Evolutionary conservation across 257 asterid genomes (phyloP), one percentile per base, ranked within the genome.

Genomic region (Rubia yunnanensis): DNA sequence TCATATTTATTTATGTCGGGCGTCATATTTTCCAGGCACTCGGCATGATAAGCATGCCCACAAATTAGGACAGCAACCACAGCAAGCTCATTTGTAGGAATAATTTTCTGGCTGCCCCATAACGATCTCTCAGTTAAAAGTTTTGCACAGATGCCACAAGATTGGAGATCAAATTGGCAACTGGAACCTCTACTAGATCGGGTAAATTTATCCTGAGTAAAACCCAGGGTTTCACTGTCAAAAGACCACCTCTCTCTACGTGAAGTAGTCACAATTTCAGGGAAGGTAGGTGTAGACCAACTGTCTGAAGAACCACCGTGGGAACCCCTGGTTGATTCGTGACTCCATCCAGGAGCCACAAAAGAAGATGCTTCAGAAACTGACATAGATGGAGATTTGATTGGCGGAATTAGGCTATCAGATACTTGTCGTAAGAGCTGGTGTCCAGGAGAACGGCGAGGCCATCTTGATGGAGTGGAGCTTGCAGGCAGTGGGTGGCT

Each of bases 181-280:
- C 79, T 75, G 6, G 87, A 82, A 78, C 71, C 77, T 67, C 63
- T 83, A 41, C 86, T 77, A 48, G 85, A 78, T 80, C 87, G 81
- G 35, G 78, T 59, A 31, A 84, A 41, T 76, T 79, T 89, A 50
- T 85, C 98, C 48, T 84, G 83, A 62, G 78, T 65, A 64, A 86
- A 79, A 66, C 86, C 76, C 5, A 83, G 83, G 23, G 84, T 61
- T 66, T 85, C 99, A 65, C 99, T 94, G 72, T 94, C 99, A 60
- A 90, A 94, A 70, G 99, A 94, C 98, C 95, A 90, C 73, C 97
- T 79, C 70, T 86, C 97, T 77, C 88, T 86, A 22, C 83, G 88
- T 35, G 84, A 70, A 46, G 81, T 77, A 13, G 76, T 67, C 81
- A 72, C 69, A 60, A 83, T 82, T 60, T 89, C 97, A 28, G 97